Base-by-base conservation (phyloP, 2,329 filamentous ascomycete species). In the Zymoseptoria brevis region DNA sequence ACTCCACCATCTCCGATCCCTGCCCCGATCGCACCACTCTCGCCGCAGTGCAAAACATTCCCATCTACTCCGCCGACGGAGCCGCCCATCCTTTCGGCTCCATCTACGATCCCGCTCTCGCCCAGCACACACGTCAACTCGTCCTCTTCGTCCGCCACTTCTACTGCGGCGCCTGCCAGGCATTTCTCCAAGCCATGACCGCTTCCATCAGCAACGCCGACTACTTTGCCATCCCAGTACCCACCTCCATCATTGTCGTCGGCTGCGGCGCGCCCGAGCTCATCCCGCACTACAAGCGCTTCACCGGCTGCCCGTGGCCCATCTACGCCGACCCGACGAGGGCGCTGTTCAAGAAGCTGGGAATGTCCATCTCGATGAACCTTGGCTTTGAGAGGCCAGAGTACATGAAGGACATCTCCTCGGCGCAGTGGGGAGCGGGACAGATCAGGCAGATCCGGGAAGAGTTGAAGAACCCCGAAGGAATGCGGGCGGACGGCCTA, bases 11-110 rank as follows among this genome's bases (percentile, higher is more conserved):
- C 13, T 67, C 66, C 5, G 72, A 74, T 58, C 66, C 70, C 22
- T 68, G 67, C 21, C 73, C 72, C 2, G 69, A 73, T 54, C 66
- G 68, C 50, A 68, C 64, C 8, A 69, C 68, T 19, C 65, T 74
- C 8, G 68, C 67, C 30, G 66, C 66, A 8, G 69, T 70, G 7
- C 66, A 70, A 45, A 67, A 73, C 24, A 66, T 74, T n/a, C 71
- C 69, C 35, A 64, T 90, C 13, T 79, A 87, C 50, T 86, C 88
- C 71, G 76, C 77, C 45, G 72, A 85, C 59, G 84, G 85, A 58
- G 83, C 82, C 57, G 74, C 80, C 13, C 80, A 80, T 50, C 75
- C 81, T 0, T 90, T 90, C 73, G 81, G 81, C 72, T 84, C 80
- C 65, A 74, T 89, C 26, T 87, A 86, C 70, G 79, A 77, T 35